Base-by-base conservation (phyloP, 2,329 filamentous ascomycete species). In the Aspergillus vadensis region DNA sequence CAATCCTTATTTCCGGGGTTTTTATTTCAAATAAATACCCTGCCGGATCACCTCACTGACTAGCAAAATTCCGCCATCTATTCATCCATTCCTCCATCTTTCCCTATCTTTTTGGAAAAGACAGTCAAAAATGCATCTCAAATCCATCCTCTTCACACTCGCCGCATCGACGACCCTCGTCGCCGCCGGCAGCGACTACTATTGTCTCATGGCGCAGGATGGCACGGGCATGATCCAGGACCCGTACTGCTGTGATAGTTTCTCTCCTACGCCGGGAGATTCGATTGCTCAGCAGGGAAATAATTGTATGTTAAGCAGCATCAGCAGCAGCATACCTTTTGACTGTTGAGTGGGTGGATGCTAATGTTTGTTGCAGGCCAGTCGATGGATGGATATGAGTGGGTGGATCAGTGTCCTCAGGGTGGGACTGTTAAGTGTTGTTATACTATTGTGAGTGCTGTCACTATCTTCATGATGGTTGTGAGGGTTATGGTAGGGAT, bases 171-270 rank as follows among this genome's bases (percentile, higher is more conserved):
- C 55, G 2, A 38, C 57, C 36, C 53, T 63, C 21, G 59, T 58
- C 38, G 32, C 55, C 17, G 64, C 55, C 21, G 64, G 61, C 12
- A 36, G 53, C n/a, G 25, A 41, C 49, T 67, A 60, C 49, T 64
- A 61, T 63, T 74, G 72, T 57, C 57, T 59, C 19, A 67, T 73
- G 55, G 69, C 70, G 2, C 53, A 56, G 14, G 72, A 73, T 54
- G 44, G 69, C 23, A 64, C 68, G 0, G 65, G 64, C 44, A 67
- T 72, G 63, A 30, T 73, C 27, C 72, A 74, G 59, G 43, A 60
- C 17, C 65, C 72, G 14, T 74, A 63, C 62, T 74, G 72, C 65
- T 74, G 72, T 41, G 67, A 70, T 21, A 65, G 65, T 17, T 43
- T 72, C 54, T 30, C 44, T 9, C 57, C 66, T 4, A 63, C 67